Evolutionary conservation across 2,329 filamentous ascomycete genomes (phyloP).

Genomic region (Colletotrichum kahawae): DNA sequence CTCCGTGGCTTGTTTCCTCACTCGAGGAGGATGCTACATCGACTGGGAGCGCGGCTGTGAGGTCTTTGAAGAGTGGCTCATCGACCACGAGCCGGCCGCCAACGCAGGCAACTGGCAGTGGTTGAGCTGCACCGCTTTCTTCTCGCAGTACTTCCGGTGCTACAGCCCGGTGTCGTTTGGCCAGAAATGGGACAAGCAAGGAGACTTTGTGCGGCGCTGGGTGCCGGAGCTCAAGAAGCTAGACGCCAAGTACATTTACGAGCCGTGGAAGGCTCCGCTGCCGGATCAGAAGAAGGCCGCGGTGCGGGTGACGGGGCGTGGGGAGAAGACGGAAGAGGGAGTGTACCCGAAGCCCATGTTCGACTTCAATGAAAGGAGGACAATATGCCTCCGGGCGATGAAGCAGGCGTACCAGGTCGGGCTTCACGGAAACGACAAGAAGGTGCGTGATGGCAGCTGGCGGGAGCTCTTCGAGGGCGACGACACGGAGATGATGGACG

Average conservation of each 20-base stretch:
- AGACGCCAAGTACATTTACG: slow-evolving; percentile 75
- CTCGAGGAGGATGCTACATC: slow-evolving; percentile 77
- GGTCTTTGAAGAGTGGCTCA: slow-evolving; percentile 77
- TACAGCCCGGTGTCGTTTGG: slow-evolving; percentile 76
- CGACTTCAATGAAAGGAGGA: slow-evolving; percentile 69
- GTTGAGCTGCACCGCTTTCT: slow-evolving; percentile 79
- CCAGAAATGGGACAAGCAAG: slow-evolving; percentile 77
- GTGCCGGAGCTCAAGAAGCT: slow-evolving; percentile 69
- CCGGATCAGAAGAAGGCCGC: slow-evolving; percentile 72
- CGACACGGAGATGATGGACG: slow-evolving; percentile 45
- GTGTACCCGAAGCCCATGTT: slow-evolving; percentile 80
- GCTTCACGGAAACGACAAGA: slow-evolving; percentile 66
- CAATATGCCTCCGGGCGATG: slow-evolving; percentile 69
- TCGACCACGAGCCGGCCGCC: slow-evolving; percentile 77
- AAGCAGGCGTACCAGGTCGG: slow-evolving; percentile 72
- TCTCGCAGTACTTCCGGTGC: slow-evolving; percentile 72
- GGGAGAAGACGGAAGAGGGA: slow-evolving; percentile 44
- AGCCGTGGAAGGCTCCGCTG: slow-evolving; percentile 77
- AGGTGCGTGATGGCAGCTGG: slow-evolving; percentile 66
- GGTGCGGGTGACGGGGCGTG: slow-evolving; percentile 64
- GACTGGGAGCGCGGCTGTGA: slow-evolving; percentile 81
- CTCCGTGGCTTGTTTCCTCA: slow-evolving; percentile 82
- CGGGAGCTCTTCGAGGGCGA: slow-evolving; percentile 47
- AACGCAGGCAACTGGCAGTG: slow-evolving; percentile 82
- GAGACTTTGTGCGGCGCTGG: slow-evolving; percentile 66